Base-by-base conservation (phyloP, 352 stramenopile species). In the Phytophthora sojae region DNA sequence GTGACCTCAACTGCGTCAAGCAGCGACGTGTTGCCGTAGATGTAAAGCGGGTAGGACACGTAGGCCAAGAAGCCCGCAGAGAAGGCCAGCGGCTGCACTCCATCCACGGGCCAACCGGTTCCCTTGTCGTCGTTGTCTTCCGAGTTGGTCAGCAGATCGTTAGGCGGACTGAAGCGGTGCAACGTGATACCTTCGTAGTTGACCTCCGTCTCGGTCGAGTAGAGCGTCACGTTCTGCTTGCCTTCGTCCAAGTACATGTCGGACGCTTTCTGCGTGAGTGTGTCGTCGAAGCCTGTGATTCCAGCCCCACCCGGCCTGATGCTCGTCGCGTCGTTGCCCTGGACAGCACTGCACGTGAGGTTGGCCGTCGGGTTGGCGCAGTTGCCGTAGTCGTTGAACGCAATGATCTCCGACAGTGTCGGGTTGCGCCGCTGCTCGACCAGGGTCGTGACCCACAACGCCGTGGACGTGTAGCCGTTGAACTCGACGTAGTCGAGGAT, bases 401-500 rank as follows among this genome's bases (percentile, higher is more conserved):
- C 73, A 44, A 77, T 80, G 44, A 92, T 79, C 64, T 92, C 84
- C 4, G 50, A 49, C 30, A 89, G 65, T 26, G 84, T 92, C 61
- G 84, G 84, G 64, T 90, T 90, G 25, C 82, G 82, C 8, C 77
- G 78, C 30, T 73, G 52, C 32, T 83, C 75, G 23, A 81, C 81
- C 9, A 92, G 75, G 56, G 74, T 86, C 35, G 68, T 79, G 53
- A 78, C 79, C 82, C 81, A 93, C 50, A 83, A 58, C 6, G 85
- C 67, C 17, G 77, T 70, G 6, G 60, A 65, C 6, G 35, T 82
- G 62, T 70, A 77, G 49, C 85, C 85, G 47, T 92, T 67, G 72
- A 86, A 94, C 68, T 83, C 56, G 19, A 85, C 66, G 69, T 90
- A 94, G 64, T 86, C 78, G 30, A 80, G 75, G 30, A 91, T 90